Conservation (phyloP, 306 rosid species). For the Urtica urens region DNA sequence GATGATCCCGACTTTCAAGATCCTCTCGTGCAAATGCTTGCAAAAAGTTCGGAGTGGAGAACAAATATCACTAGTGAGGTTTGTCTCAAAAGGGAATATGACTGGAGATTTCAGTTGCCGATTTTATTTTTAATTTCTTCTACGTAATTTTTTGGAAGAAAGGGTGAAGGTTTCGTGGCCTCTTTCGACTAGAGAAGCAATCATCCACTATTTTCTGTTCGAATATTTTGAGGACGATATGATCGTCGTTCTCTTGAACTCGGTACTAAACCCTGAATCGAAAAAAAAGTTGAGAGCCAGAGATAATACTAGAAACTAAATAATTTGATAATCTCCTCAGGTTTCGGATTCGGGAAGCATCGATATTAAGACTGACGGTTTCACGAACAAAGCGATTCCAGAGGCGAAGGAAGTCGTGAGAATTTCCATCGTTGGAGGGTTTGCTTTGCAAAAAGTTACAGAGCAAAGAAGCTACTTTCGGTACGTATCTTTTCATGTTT, state of each 20-base stretch:
- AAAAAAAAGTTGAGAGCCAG: not conserved
- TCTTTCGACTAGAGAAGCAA: slow-evolving; percentile 72
- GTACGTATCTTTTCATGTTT: slow-evolving; percentile 29
- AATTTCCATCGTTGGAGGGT: slow-evolving; percentile 87
- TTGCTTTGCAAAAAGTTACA: slow-evolving; percentile 83
- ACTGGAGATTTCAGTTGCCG: not conserved
- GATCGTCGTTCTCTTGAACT: slow-evolving; percentile 56
- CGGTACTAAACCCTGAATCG: too few species aligned
- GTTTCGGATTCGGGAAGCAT: slow-evolving; percentile 38
- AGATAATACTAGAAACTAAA: slow-evolving; percentile 15
- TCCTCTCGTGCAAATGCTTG: slow-evolving; percentile 45
- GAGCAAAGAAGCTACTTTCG: slow-evolving; percentile 81
- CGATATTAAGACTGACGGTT: slow-evolving; percentile 29
- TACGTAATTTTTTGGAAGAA: slow-evolving; percentile 58
- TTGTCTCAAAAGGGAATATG: slow-evolving; percentile 16
- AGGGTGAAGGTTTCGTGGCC: slow-evolving; percentile 97
- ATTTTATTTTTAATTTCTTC: slow-evolving; percentile 26
- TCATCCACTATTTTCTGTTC: slow-evolving; percentile 63
- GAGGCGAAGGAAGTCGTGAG: slow-evolving; percentile 56
- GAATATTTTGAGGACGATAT: slow-evolving; percentile 84
- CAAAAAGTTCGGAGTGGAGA: slow-evolving; percentile 59
- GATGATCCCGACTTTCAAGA: slow-evolving; percentile 62
- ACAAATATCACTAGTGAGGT: slow-evolving; percentile 78
- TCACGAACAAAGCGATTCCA: slow-evolving; percentile 42
- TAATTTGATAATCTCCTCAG: slow-evolving; percentile 30